These are phyloP conservation scores for Volvox africanus DNA, from an alignment of 139 green algal species.

Conservation along the genomic window DNA sequence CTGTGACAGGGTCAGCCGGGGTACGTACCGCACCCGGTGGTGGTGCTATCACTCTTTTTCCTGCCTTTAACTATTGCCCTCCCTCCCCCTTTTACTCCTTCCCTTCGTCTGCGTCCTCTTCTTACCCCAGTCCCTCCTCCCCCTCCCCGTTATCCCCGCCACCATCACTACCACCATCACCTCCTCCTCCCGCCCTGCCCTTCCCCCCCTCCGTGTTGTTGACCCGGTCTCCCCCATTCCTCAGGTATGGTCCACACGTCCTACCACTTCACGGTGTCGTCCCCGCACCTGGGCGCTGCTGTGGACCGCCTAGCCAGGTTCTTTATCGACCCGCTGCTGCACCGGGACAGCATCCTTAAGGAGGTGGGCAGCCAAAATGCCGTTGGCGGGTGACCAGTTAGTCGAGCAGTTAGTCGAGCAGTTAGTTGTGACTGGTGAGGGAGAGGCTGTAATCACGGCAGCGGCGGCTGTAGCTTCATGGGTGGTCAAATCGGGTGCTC, in stretches of 20 bases:
- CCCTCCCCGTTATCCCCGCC: too few relatives aligned
- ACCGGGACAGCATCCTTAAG: conserved; percentile 42
- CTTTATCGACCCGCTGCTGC: conserved; percentile 59
- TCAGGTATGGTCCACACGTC: conserved; percentile 72
- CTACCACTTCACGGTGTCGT: conserved; percentile 67
- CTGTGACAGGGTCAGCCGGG: neutral
- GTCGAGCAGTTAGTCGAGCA: neutral
- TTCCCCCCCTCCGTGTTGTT: too few relatives aligned
- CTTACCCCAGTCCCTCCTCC: too few relatives aligned
- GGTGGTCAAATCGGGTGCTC: too few relatives aligned
- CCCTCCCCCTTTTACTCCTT: neutral
- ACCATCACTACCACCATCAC: too few relatives aligned
- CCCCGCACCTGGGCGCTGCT: conserved; percentile 52
- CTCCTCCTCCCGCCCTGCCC: too few relatives aligned
- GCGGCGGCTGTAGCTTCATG: too few relatives aligned
- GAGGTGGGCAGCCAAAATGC: conserved; percentile 44
- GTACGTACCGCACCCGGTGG: neutral
- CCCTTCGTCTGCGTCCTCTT: neutral
- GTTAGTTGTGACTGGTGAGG: too few relatives aligned
- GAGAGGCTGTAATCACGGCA: too few relatives aligned
- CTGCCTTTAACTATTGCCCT: neutral
- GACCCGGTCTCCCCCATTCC: too few relatives aligned
- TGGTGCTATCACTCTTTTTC: neutral
- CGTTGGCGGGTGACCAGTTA: neutral
- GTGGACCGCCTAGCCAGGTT: conserved; percentile 60